Evolutionary conservation across 2,329 filamentous ascomycete genomes (phyloP), one percentile per base, ranked within the genome.

Genomic region (Botryotinia convoluta): DNA sequence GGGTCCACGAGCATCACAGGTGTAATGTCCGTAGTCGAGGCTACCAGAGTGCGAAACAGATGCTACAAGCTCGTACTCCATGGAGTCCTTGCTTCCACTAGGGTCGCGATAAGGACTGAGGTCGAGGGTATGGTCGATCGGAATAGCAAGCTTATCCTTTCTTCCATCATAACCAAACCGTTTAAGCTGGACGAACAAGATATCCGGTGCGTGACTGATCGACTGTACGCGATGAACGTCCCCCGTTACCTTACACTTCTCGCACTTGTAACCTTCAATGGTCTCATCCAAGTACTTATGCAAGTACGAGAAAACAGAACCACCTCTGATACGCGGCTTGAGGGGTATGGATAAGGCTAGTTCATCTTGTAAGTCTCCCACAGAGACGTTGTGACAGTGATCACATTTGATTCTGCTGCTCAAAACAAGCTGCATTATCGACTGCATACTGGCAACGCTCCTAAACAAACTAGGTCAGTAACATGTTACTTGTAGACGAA

Each of bases 1-100:
- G 3, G 74, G 69, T 29, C 74, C 78, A 29, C 71, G 73, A 4
- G 77, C 75, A 67, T 71, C 67, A 60, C 75, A 77, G n/a, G 76
- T 68, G 63, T 80, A 80, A 57, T 80, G 79, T 3, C 79, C 79
- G 18, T 16, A 72, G 20, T 70, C 68, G 5, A 70, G 37, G 10
- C 20, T 74, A 12, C 79, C 79, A 3, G 26, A 51, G 71, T 83
- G 81, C 60, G 78, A 77, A 16, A 83, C 74, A 4, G 81, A 78
- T 16, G 80, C 76, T 3, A 74, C 67, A 20, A 82, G 76, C 48
- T 79, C 76, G 71, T 82, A 83, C 37, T 61, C 73, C 35, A 77
- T 54, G 42, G 63, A 29, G 59, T 74, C 12, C 73, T 42, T 32
- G 65, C 69, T 60, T 29, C 57, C 64, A 42, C 26, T 72, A 51